Conservation (phyloP, 257 asterid genomes). For the Asclepias syriaca region DNA sequence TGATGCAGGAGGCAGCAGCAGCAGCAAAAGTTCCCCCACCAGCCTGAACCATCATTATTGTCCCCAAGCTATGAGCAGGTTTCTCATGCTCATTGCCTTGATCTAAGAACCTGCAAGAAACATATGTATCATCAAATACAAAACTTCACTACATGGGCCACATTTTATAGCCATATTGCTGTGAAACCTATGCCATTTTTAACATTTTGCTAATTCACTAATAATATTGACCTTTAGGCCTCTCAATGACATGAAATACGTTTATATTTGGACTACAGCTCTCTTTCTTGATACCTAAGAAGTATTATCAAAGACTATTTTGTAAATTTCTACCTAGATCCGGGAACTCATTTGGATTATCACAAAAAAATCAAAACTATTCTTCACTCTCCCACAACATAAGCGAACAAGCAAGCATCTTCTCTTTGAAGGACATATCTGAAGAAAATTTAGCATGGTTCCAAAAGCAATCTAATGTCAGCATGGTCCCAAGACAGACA, state of each 20-base stretch:
- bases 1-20: conserved; percentile 82
- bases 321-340: neutral
- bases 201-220: neutral
- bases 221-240: neutral
- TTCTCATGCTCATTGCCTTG: conserved; percentile 36
- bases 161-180: neutral
- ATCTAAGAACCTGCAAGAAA: conserved; percentile 48
- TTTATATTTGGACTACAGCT: neutral
- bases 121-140: neutral
- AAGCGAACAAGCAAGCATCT: neutral
- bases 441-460: neutral
- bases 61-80: conserved; percentile 55
- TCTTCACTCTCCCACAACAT: neutral
- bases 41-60: conserved; percentile 74
- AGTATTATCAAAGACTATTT: neutral
- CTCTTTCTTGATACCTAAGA: neutral
- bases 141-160: neutral
- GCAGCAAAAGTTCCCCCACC: conserved; percentile 93
- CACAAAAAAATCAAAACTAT: neutral
- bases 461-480: neutral
- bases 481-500: neutral
- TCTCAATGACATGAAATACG: neutral
- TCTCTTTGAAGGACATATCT: neutral
- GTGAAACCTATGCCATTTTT: neutral
- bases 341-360: neutral